Evolutionary conservation across 495 filamentous ascomycete species (phyloP).

Genomic region (Amniculicola lignicola): DNA sequence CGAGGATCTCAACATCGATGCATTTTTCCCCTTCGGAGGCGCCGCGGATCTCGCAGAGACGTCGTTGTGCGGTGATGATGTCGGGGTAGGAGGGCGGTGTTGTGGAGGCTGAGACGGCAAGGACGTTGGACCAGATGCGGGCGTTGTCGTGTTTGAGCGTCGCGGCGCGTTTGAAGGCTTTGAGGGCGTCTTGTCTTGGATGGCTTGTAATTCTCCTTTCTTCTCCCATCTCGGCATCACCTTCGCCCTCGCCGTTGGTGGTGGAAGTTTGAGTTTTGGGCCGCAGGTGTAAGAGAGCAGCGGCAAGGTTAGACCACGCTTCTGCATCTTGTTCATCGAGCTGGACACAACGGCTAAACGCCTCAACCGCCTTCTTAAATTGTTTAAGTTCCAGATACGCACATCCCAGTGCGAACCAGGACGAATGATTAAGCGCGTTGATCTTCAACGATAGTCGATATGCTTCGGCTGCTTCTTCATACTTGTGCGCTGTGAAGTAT

Average conservation of each 20-base stretch:
- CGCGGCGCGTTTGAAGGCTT: conserved; percentile 80
- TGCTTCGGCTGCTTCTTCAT: conserved; percentile 68
- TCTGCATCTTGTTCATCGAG: conserved; percentile 86
- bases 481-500: conserved; percentile 61
- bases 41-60: conserved; percentile 72
- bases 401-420: conserved; percentile 90
- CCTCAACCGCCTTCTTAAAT: conserved; percentile 78
- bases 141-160: conserved; percentile 74
- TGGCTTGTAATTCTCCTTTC: conserved; percentile 35
- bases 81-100: conserved; percentile 71
- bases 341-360: conserved; percentile 75
- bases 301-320: conserved; percentile 92
- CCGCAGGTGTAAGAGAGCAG: conserved; percentile 57
- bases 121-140: conserved; percentile 93
- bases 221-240: conserved; percentile 31
- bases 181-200: conserved; percentile 68
- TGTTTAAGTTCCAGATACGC: conserved; percentile 71
- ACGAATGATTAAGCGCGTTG: conserved; percentile 73
- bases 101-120: conserved; percentile 76
- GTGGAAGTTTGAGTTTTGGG: too few species aligned
- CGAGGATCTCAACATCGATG: conserved; percentile 70
- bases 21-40: conserved; percentile 67
- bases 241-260: conserved; percentile 9
- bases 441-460: conserved; percentile 73
- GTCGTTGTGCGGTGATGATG: conserved; percentile 65